Conservation (phyloP, 1,139 yeast genomes). For the Spencermartinsiella ligniputridi region DNA sequence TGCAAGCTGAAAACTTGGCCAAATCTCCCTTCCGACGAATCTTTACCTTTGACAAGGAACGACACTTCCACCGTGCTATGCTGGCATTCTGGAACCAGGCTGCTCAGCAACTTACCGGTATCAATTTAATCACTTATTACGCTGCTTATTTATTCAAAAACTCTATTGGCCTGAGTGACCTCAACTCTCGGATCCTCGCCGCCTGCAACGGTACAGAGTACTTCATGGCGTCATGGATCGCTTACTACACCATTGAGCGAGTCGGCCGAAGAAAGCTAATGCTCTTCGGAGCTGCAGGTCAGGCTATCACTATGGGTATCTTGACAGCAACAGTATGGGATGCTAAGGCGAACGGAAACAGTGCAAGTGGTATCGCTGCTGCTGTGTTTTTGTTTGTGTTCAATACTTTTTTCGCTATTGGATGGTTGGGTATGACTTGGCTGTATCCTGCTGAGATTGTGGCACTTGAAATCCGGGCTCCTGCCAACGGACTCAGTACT, state of each 20-base stretch:
- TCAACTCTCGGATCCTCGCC: slow-evolving; percentile 39
- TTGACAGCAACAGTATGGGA: slow-evolving; percentile 24
- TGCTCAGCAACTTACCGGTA: slow-evolving; percentile 68
- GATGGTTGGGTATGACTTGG: slow-evolving; percentile 52
- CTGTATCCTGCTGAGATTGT: slow-evolving; percentile 37
- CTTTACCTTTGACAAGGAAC: slow-evolving; percentile 23
- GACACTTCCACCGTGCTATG: slow-evolving; percentile 44
- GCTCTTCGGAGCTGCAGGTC: slow-evolving; percentile 38
- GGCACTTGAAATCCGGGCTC: slow-evolving; percentile 52
- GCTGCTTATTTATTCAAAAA: slow-evolving; percentile 41
- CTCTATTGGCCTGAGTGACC: slow-evolving; percentile 40
- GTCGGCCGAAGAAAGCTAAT: slow-evolving; percentile 58
- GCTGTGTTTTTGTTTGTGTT: slow-evolving; percentile 50
- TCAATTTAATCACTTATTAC: slow-evolving; percentile 50
- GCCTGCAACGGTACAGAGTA: slow-evolving; percentile 48
- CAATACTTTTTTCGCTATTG: slow-evolving; percentile 52
- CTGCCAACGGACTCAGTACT: slow-evolving; percentile 50
- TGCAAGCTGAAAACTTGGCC: slow-evolving; percentile 17
- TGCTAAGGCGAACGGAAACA: slow-evolving; percentile 14
- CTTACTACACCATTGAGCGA: slow-evolving; percentile 46
- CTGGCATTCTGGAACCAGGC: slow-evolving; percentile 50
- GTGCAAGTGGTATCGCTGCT: slow-evolving; percentile 34
- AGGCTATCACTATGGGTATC: slow-evolving; percentile 23
- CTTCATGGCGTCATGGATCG: slow-evolving; percentile 43
- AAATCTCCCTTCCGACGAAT: slow-evolving; percentile 13